phyloP scores from a whole-genome alignment of 1,284 basidiomycete genomes.

The Heterobasidion occidentale region DNA sequence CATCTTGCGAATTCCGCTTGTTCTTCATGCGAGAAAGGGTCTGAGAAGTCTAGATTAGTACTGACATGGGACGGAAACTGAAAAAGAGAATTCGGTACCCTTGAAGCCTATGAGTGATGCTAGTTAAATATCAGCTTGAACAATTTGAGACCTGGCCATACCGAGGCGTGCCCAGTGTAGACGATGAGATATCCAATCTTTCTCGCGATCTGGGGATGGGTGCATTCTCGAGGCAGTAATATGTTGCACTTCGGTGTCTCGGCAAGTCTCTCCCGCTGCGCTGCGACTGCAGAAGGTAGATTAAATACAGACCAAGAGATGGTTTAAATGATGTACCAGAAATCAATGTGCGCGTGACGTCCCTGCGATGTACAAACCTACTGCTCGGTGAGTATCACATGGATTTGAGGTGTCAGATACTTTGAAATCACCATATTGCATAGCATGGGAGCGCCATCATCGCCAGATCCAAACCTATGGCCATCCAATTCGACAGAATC shows the following conservation, averaged over 20 bases:
- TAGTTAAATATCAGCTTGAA: slow-evolving; percentile 29
- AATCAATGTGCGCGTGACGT: slow-evolving; percentile 48
- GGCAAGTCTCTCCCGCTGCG: slow-evolving; percentile 37
- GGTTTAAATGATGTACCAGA: slow-evolving; percentile 18
- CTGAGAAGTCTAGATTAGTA: slow-evolving; percentile 16
- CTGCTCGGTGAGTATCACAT: not conserved
- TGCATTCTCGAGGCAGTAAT: slow-evolving; percentile 27
- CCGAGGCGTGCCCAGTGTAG: slow-evolving; percentile 52
- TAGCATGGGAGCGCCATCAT: slow-evolving; percentile 58
- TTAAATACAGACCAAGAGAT: not conserved
- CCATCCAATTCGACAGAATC: slow-evolving; percentile 46
- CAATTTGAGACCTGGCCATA: slow-evolving; percentile 44
- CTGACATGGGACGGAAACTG: slow-evolving; percentile 35
- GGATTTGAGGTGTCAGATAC: not conserved
- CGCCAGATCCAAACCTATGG: slow-evolving; percentile 42
- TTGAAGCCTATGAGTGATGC: slow-evolving; percentile 35
- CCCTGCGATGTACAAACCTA: slow-evolving; percentile 30
- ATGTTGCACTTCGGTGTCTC: slow-evolving; percentile 41
- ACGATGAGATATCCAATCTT: slow-evolving; percentile 48
- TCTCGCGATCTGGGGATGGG: slow-evolving; percentile 36
- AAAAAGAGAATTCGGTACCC: slow-evolving; percentile 40
- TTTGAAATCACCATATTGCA: slow-evolving; percentile 41
- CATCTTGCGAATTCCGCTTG: slow-evolving; percentile 46
- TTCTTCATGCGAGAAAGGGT: slow-evolving; percentile 52
- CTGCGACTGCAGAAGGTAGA: slow-evolving; percentile 18